Percentiles rank a stretch among this genome's conserved stretches.
phyloP scores from a whole-genome alignment of 1,284 basidiomycete genomes.

The Pyrrhoderma lamaoense region DNA sequence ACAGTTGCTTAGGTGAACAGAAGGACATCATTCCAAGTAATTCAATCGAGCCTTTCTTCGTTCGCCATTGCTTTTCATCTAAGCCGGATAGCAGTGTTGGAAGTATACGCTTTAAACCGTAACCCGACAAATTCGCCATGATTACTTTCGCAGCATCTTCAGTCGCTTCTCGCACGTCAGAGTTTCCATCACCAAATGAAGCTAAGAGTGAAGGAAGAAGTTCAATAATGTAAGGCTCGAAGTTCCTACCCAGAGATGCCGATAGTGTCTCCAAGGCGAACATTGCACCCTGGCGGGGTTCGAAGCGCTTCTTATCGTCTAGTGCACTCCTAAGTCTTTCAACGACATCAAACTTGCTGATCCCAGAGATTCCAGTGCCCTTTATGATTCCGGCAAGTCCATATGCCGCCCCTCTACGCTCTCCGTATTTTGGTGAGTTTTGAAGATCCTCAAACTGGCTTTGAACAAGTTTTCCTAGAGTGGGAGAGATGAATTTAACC shows the following conservation, averaged over 20 bases:
- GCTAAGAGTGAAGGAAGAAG: constrained; percentile 83
- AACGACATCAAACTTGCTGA: constrained; percentile 83
- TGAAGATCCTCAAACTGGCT: constrained; percentile 73
- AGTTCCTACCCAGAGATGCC: constrained; percentile 77
- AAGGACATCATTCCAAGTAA: constrained; percentile 99
- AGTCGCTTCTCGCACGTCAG: constrained; percentile 92
- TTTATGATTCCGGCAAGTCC: constrained; percentile 91
- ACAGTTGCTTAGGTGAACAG: constrained; percentile 93
- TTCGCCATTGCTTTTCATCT: constrained; percentile 98
- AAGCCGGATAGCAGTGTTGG: constrained; percentile 87
- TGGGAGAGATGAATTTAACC: constrained; percentile 63
- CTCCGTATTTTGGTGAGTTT: constrained; percentile 80
- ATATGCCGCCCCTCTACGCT: constrained; percentile 91
- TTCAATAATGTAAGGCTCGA: constrained; percentile 91
- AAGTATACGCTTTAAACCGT: constrained; percentile 92
- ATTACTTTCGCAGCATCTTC: constrained; percentile 91
- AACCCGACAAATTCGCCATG: constrained; percentile 93
- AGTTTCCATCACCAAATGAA: constrained; percentile 84
- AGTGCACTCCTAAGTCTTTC: constrained; percentile 68
- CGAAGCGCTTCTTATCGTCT: constrained; percentile 86
- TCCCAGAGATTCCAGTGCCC: constrained; percentile 79
- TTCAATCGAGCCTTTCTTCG: constrained; percentile 97
- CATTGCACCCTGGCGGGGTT: constrained; percentile 88
- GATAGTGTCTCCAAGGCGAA: constrained; percentile 94
- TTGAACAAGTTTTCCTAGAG: constrained; percentile 67